Conservation (phyloP, 345 rosid species). For the Jatropha curcas region DNA sequence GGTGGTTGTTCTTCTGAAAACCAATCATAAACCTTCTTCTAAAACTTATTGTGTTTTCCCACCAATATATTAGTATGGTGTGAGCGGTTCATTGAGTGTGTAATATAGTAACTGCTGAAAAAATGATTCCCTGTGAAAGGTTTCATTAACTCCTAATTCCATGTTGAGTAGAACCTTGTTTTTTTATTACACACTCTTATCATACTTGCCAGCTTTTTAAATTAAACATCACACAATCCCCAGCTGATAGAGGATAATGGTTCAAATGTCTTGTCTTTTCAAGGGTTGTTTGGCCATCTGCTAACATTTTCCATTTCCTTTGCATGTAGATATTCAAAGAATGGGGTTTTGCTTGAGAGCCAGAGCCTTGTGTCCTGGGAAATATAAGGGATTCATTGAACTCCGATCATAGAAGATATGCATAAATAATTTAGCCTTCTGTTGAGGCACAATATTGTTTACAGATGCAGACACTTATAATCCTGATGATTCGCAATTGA, state of each 20-base stretch:
- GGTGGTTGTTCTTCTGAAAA: too few relatives aligned
- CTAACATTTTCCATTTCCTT: conserved; percentile 5
- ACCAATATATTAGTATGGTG: too few relatives aligned
- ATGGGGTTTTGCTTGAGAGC: conserved; percentile 65
- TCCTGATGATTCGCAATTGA: conserved; percentile 57
- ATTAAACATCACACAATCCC: background rate
- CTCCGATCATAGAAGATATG: conserved; percentile 86
- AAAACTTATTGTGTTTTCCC: too few relatives aligned
- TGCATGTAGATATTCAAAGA: conserved; percentile 44
- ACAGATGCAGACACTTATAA: conserved; percentile 75
- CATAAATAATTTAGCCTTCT: conserved; percentile 62
- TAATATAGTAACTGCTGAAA: too few relatives aligned
- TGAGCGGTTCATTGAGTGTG: too few relatives aligned
- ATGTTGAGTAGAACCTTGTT: background rate
- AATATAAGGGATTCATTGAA: conserved; percentile 62
- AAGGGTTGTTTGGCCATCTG: background rate
- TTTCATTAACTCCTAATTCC: too few relatives aligned
- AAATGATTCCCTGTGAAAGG: background rate
- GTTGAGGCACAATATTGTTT: conserved; percentile 72
- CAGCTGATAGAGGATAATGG: background rate
- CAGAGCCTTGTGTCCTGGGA: conserved; percentile 70
- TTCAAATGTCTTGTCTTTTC: background rate
- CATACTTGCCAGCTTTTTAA: background rate
- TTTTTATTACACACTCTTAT: background rate
- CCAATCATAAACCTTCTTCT: too few relatives aligned